These are phyloP conservation scores for Gastrolobium villosum DNA, from an alignment of 306 rosid genomes.

Conservation along the genomic window DNA sequence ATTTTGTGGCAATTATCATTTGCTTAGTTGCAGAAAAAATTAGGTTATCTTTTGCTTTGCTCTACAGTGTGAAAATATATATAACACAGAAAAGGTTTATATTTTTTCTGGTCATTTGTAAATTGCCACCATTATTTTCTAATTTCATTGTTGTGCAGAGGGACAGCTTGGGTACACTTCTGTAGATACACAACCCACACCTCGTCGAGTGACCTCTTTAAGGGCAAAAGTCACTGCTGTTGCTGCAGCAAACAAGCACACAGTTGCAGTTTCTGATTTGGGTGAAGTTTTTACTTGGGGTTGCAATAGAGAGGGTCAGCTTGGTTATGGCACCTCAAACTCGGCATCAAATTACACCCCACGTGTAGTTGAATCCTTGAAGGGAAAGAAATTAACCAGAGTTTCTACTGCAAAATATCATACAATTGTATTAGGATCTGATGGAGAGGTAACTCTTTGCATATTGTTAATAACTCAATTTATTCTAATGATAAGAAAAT, in stretches of 20 bases:
- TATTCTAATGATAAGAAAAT: neutral
- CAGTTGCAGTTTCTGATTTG: constrained; percentile 84
- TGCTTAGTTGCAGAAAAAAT: constrained; percentile 10
- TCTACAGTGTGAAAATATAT: neutral
- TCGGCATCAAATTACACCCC: constrained; percentile 97
- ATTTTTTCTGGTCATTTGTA: neutral
- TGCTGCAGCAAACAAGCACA: constrained; percentile 99
- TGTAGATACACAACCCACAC: constrained; percentile 95
- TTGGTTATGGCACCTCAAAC: constrained; percentile 98
- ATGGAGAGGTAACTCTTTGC: constrained; percentile 86
- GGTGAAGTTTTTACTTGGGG: constrained; percentile 99
- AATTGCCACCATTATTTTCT: neutral
- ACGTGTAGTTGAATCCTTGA: constrained; percentile 89
- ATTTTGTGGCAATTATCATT: too few relatives aligned
- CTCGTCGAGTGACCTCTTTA: constrained; percentile 88
- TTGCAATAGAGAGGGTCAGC: constrained; percentile 94
- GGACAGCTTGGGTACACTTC: constrained; percentile 99
- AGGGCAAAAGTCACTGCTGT: constrained; percentile 79
- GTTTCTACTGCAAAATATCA: constrained; percentile 94
- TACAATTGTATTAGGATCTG: constrained; percentile 88
- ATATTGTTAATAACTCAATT: constrained; percentile 25
- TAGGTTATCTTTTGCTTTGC: constrained; percentile 25
- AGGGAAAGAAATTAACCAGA: constrained; percentile 76
- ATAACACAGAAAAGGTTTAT: neutral
- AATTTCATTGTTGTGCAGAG: constrained; percentile 65